Evolutionary conservation across 2,329 filamentous ascomycete species (phyloP), one percentile per base, ranked within the genome.

Genomic region (Emydomyces testavorans): DNA sequence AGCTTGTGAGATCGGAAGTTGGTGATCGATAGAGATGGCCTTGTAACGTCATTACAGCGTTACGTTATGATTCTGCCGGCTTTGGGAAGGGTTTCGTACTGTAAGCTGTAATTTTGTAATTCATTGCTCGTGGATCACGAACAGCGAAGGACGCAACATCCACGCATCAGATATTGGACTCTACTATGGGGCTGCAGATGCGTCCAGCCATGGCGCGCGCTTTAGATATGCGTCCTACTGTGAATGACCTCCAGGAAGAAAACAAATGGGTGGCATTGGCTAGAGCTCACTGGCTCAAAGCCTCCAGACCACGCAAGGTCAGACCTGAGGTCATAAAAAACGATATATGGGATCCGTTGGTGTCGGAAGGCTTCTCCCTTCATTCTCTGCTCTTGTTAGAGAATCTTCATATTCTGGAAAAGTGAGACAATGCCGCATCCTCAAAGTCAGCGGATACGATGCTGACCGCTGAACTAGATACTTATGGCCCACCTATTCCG

Each of bases 401-500:
- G 67, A 90, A 88, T 57, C 68, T 96, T 57, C 92, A 95, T 69
- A 80, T 89, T 35, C 69, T 98, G 50, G 92, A 98, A 65, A 84
- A 77, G 82, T 85, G 69, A 16, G 68, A 28, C 28, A 28, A 20
- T 10, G 3, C 16, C 31, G n/a, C 7, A 37, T 4, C 23, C 11
- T 37, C 4, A 15, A 23, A 15, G n/a, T 6, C 4, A 13, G 18
- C n/a, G n/a, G n/a, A n/a, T n/a, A 26, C 24, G 11, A 28, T 38
- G 16, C 58, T 60, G 53, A 62, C 56, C 47, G 48, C 54, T 49
- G 37, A 28, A 3, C 6, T 21, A 50, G 52, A 85, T 86, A 94
- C 62, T 75, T 98, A 23, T 98, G 92, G 92, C 92, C 92, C 38
- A 86, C 84, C 44, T 98, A 93, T 63, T 80, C 77, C 10, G 85